These are phyloP conservation scores for Clarireedia sp. DNA, from an alignment of 2,329 filamentous ascomycete genomes.

Conservation along the genomic window DNA sequence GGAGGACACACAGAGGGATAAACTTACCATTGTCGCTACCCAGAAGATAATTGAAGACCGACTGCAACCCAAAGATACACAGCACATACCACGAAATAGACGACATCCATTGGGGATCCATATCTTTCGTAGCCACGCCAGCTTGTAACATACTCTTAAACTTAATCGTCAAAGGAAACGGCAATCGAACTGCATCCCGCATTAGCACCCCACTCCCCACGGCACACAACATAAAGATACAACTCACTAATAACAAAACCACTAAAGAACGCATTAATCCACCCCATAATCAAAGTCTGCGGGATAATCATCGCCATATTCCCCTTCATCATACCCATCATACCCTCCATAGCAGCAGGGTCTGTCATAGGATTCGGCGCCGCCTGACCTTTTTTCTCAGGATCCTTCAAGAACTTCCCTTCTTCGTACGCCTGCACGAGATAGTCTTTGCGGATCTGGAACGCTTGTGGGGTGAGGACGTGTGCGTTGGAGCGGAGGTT, in stretches of 20 bases:
- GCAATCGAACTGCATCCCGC: constrained; percentile 67
- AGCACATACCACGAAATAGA: constrained; percentile 99
- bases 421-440: constrained; percentile 78
- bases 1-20: background rate
- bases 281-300: constrained; percentile 98
- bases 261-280: constrained; percentile 99
- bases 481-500: constrained; percentile 77
- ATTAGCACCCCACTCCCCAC: background rate
- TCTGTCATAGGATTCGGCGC: constrained; percentile 92
- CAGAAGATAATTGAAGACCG: constrained; percentile 93
- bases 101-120: constrained; percentile 97
- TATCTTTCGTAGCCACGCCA: constrained; percentile 87
- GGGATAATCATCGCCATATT: constrained; percentile 99
- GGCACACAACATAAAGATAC: background rate
- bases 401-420: constrained; percentile 83
- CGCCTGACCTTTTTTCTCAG: constrained; percentile 75
- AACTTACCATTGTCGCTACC: constrained; percentile 86
- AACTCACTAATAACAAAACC: constrained; percentile 90
- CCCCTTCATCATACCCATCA: constrained; percentile 99
- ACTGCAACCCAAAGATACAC: constrained; percentile 91
- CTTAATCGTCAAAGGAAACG: constrained; percentile 94
- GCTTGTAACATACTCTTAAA: constrained; percentile 99
- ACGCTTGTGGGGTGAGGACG: constrained; percentile 68
- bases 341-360: constrained; percentile 94
- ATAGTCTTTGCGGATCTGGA: constrained; percentile 71